Percentiles rank a stretch among this genome's conserved stretches.
Evolutionary conservation across 768 basidiomycete species (phyloP).

Genomic region (Favolaschia claudopus): DNA sequence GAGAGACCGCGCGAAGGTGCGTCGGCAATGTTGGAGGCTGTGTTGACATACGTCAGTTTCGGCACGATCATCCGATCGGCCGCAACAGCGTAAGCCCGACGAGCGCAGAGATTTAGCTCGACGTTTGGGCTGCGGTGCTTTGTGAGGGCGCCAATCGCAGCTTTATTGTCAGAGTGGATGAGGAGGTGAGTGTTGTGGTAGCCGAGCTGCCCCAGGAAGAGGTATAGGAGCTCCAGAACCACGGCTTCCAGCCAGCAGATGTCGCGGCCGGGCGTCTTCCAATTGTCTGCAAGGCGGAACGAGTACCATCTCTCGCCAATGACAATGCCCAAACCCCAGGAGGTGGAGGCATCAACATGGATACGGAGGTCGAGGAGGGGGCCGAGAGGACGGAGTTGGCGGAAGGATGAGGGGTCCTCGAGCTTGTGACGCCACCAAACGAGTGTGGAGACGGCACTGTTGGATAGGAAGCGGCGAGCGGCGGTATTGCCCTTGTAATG

Average conservation of each 20-base stretch:
- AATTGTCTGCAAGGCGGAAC: conserved; percentile 11
- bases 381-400: neutral
- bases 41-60: conserved; percentile 21
- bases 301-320: conserved; percentile 24
- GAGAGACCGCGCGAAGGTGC: conserved; percentile 30
- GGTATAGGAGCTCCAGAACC: conserved; percentile 1
- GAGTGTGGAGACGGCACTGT: neutral
- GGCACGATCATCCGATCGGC: conserved; percentile 6
- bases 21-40: conserved; percentile 27
- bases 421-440: conserved; percentile 1
- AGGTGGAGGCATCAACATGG: conserved; percentile 31
- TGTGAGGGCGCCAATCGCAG: conserved; percentile 7
- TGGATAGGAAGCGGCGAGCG: neutral
- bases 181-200: conserved; percentile 8
- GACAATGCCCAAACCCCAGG: conserved; percentile 36
- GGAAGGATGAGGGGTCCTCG: neutral
- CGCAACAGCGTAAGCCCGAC: conserved; percentile 8
- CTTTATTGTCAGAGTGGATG: conserved; percentile 20
- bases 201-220: conserved; percentile 14
- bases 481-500: neutral
- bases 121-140: conserved; percentile 10
- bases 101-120: conserved; percentile 20
- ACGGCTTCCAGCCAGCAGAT: conserved; percentile 39
- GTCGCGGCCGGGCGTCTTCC: conserved; percentile 23
- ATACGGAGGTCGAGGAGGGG: neutral